Evolutionary conservation across 148 eudicot genomes (phyloP).

Genomic region (Chenopodium quinoa): DNA sequence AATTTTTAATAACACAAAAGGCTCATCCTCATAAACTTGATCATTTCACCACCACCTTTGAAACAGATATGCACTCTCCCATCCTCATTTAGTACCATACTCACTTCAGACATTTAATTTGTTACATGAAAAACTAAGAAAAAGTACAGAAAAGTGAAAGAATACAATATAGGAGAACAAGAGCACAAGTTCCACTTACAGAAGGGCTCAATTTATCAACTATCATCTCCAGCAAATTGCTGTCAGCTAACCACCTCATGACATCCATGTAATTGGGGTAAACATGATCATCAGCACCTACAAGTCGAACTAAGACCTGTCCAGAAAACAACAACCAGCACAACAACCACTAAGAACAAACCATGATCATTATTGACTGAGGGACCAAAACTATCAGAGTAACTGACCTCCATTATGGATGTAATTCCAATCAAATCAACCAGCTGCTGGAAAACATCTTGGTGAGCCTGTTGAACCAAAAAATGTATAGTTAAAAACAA

Average conservation of each 20-base stretch:
- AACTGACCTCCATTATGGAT: conserved; percentile 92
- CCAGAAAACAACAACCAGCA: not conserved
- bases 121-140: not conserved
- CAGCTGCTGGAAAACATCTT: conserved; percentile 71
- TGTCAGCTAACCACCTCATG: conserved; percentile 88
- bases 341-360: conserved; percentile 12
- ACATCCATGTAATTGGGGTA: conserved; percentile 87
- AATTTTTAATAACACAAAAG: not conserved
- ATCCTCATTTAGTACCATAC: not conserved
- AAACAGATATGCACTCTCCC: not conserved
- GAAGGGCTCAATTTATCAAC: conserved; percentile 82
- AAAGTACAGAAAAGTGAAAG: not conserved
- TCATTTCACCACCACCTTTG: not conserved
- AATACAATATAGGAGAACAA: not conserved
- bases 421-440: conserved; percentile 97
- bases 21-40: not conserved
- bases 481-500: conserved; percentile 4
- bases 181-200: conserved; percentile 43
- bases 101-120: not conserved
- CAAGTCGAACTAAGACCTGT: conserved; percentile 96
- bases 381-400: not conserved
- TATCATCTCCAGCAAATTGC: conserved; percentile 95
- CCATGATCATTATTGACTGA: not conserved
- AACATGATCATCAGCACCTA: conserved; percentile 94
- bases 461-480: conserved; percentile 65